A percentile compares a stretch with the other conserved stretches of the same genome.
Conservation (phyloP, 768 basidiomycete genomes). For the Amanita jacksonii region DNA sequence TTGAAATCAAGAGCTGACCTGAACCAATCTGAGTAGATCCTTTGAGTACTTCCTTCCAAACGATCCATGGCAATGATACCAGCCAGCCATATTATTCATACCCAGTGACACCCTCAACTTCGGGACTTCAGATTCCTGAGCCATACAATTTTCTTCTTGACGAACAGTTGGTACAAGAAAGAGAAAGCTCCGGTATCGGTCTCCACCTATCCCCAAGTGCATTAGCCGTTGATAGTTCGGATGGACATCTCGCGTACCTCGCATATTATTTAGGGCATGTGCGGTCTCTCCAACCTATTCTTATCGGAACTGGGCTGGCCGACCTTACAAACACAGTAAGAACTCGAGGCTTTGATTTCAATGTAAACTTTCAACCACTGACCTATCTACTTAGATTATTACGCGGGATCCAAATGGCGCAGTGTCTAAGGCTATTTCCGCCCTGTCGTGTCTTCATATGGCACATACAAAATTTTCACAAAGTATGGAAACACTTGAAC, state of each 20-base stretch:
- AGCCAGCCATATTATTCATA: slow-evolving; percentile 20
- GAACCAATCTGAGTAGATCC: neutral
- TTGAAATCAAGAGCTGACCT: neutral
- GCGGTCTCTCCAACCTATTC: slow-evolving; percentile 54
- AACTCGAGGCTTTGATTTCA: slow-evolving; percentile 17
- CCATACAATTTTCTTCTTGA: slow-evolving; percentile 4
- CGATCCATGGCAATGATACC: slow-evolving; percentile 24
- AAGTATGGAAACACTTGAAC: slow-evolving; percentile 47
- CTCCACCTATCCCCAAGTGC: slow-evolving; percentile 17
- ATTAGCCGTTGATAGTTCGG: neutral
- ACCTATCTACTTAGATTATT: slow-evolving; percentile 32
- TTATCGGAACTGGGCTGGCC: slow-evolving; percentile 51
- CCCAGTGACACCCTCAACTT: slow-evolving; percentile 22
- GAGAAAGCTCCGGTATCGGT: slow-evolving; percentile 24
- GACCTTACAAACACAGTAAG: slow-evolving; percentile 57
- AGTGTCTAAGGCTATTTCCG: slow-evolving; percentile 64
- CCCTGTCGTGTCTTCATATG: slow-evolving; percentile 65
- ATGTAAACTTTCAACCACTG: slow-evolving; percentile 8
- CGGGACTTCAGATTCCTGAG: slow-evolving; percentile 22
- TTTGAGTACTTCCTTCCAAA: slow-evolving; percentile 6
- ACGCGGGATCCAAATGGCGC: slow-evolving; percentile 60
- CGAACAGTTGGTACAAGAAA: slow-evolving; percentile 15
- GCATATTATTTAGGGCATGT: slow-evolving; percentile 72
- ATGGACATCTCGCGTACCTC: slow-evolving; percentile 42
- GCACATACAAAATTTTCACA: slow-evolving; percentile 51